Conservation (phyloP, 495 filamentous ascomycete species). For the Aspergillus sparsus region DNA sequence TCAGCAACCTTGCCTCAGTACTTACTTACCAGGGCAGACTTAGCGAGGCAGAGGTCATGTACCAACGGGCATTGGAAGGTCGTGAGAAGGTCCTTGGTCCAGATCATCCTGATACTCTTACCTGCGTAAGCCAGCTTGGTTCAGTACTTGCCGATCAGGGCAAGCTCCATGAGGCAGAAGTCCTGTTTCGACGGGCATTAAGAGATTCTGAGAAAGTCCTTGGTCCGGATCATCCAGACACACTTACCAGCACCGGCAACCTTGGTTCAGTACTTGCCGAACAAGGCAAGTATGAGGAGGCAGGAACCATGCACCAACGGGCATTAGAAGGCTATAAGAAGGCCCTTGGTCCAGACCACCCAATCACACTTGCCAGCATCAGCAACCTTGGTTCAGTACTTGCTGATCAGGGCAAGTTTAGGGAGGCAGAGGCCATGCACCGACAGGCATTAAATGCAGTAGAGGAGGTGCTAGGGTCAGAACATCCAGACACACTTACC, state of each 20-base stretch:
- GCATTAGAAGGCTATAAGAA: not conserved
- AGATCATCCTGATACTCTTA: not conserved
- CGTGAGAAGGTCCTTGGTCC: not conserved
- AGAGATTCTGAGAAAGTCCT: not conserved
- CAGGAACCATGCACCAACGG: not conserved
- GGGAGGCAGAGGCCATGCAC: slow-evolving; percentile 10
- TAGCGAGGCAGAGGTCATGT: not conserved
- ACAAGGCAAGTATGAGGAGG: not conserved
- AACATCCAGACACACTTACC: not conserved
- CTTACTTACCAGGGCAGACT: not conserved
- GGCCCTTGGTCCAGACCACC: too few species aligned
- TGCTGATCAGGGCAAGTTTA: not conserved
- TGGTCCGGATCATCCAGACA: not conserved
- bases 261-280: not conserved
- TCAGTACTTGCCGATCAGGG: not conserved
- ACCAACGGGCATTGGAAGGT: not conserved
- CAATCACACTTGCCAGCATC: too few species aligned
- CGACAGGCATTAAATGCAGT: too few species aligned
- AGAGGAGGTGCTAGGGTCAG: too few species aligned
- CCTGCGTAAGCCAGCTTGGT: not conserved
- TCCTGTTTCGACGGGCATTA: not conserved
- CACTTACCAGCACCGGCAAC: not conserved
- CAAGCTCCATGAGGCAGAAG: not conserved
- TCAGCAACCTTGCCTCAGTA: not conserved
- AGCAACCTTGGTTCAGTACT: not conserved